Percentiles rank a stretch among this genome's conserved stretches.
These are phyloP conservation scores for Cyanidiococcus yangmingshanensis DNA, from an alignment of 23 red algal species.

Conservation along the genomic window DNA sequence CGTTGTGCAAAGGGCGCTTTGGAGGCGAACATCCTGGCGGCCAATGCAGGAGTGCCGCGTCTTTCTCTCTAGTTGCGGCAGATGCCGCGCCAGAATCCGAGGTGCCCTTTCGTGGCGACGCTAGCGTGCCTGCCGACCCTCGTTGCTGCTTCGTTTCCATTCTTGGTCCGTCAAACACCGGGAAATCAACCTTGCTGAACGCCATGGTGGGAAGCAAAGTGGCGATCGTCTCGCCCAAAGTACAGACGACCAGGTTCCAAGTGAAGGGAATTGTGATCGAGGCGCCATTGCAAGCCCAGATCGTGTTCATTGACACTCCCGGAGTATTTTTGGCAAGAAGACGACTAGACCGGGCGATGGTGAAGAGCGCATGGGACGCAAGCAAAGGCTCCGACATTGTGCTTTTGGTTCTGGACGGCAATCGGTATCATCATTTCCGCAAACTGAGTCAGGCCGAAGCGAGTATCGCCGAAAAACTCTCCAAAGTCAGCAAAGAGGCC, in stretches of 20 bases:
- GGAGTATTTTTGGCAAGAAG: constrained; percentile 62
- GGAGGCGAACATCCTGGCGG: no score
- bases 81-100: no score
- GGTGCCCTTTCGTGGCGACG: background rate
- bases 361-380: constrained; percentile 54
- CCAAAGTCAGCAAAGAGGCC: background rate
- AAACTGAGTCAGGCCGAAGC: background rate
- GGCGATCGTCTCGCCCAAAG: constrained; percentile 90
- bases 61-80: no score
- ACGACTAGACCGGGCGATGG: constrained; percentile 79
- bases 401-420: constrained; percentile 56
- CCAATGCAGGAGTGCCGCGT: no score
- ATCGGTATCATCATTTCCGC: constrained; percentile 15
- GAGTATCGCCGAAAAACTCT: constrained; percentile 17
- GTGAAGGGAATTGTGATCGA: constrained; percentile 54
- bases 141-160: constrained; percentile 78
- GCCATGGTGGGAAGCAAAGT: constrained; percentile 70
- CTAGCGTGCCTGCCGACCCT: constrained; percentile 2
- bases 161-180: constrained; percentile 85
- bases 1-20: no score
- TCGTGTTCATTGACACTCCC: constrained; percentile 80
- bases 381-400: constrained; percentile 55
- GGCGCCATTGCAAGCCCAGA: constrained; percentile 34
- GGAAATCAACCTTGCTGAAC: constrained; percentile 96
- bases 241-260: constrained; percentile 80